Conservation (phyloP, 176 grass and related monocot genomes). For the Oryza officinalis region DNA sequence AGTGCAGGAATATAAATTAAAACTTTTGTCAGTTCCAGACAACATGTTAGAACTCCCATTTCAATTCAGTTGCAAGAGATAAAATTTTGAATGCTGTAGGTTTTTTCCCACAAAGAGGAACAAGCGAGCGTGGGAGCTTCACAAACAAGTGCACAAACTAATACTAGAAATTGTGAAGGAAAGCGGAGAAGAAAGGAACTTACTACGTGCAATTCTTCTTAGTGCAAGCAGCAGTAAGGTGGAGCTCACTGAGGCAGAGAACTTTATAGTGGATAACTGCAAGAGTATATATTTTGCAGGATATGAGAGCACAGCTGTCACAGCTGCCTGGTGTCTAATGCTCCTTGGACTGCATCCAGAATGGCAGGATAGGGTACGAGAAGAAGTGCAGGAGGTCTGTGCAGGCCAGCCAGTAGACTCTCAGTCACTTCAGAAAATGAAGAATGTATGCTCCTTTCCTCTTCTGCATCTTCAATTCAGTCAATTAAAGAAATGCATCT, state of each 20-base stretch:
- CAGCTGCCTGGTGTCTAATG: conserved; percentile 88
- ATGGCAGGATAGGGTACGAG: conserved; percentile 74
- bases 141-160: conserved; percentile 67
- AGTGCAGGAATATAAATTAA: not conserved
- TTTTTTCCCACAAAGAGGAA: conserved; percentile 64
- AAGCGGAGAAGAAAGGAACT: conserved; percentile 64
- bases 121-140: conserved; percentile 70
- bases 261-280: conserved; percentile 96
- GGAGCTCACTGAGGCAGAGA: conserved; percentile 47
- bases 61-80: not conserved
- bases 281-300: conserved; percentile 99
- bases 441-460: conserved; percentile 49
- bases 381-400: conserved; percentile 60
- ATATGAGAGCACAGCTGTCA: conserved; percentile 86
- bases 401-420: conserved; percentile 41
- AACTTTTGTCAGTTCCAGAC: not conserved
- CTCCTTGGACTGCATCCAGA: conserved; percentile 84
- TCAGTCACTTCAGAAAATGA: conserved; percentile 84
- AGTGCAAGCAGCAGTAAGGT: conserved; percentile 54
- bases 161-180: conserved; percentile 77
- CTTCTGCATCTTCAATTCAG: not conserved
- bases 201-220: conserved; percentile 70
- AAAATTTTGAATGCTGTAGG: conserved; percentile 38
- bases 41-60: not conserved
- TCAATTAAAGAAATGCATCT: conserved; percentile 7